Base-by-base conservation (phyloP, 306 rosid species). In the Quercus ilex region DNA sequence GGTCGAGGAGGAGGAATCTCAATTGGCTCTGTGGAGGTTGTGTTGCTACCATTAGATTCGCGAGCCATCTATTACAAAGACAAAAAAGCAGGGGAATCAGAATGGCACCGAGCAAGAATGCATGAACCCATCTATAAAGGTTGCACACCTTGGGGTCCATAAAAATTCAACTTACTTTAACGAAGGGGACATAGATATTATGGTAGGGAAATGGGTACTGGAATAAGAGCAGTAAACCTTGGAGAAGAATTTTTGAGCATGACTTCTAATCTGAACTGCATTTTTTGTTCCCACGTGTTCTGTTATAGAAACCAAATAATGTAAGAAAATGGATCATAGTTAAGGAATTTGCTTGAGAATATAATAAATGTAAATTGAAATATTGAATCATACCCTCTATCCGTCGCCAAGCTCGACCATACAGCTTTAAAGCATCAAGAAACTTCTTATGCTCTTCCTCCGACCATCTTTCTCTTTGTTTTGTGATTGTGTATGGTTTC, bases 231-330 rank as follows among this genome's bases (percentile, higher is more conserved):
- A 86, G 81, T 86, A 55, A 81, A 94, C 98, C 98, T 94, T 94
- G 77, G 90, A 89, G 77, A 94, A 94, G 83, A 94, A 90, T 86
- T 94, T 94, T 85, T 94, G 98, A 80, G 98, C 97, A 85, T 94
- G 98, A 76, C 98, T 94, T 85, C 98, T 91, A 79, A 94, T 94
- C 91, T 94, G 98, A 87, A 94, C 98, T 3, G 97, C 97, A 81
- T 94, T 94, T 87, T 94, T 94, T 70, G 94, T 85, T 77, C 96
- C 94, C 79, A 94, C 83, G 83, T 94, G 93, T 46, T 89, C 98
- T 94, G 92, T 80, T 30, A 85, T 73, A 58, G 51, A 80, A 81
- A 78, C 31, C 67, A 26, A 63, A 81, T 60, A 76, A 74, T 84
- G 86, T 77, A 84, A 65, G 74, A 71, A 72, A 79, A 69, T 17